Conservation (phyloP, 2,329 filamentous ascomycete genomes). For the Daldinia eschscholtzii region DNA sequence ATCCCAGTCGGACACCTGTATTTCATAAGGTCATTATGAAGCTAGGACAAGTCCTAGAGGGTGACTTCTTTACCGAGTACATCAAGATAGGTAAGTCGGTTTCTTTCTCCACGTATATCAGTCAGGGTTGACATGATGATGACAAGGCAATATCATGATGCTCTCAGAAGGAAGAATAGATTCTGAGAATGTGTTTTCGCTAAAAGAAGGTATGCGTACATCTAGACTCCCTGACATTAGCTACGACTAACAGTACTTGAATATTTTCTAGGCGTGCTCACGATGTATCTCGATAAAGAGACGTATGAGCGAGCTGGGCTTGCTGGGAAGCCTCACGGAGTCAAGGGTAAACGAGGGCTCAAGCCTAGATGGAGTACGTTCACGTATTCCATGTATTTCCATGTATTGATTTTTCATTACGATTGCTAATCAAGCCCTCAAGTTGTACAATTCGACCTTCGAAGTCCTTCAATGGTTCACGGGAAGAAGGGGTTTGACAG, state of each 20-base stretch:
- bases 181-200: conserved; percentile 77
- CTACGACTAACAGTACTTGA: conserved; percentile 9
- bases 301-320: conserved; percentile 87
- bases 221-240: not conserved
- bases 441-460: conserved; percentile 84
- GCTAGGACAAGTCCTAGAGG: conserved; percentile 77
- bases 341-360: conserved; percentile 68
- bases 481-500: conserved; percentile 88
- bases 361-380: conserved; percentile 80
- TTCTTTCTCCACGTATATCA: not conserved
- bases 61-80: conserved; percentile 84
- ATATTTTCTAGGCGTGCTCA: conserved; percentile 68
- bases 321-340: conserved; percentile 74
- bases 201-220: conserved; percentile 71
- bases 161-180: conserved; percentile 81
- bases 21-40: conserved; percentile 81
- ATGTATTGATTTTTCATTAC: not conserved
- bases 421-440: conserved; percentile 13
- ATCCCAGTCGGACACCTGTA: conserved; percentile 52
- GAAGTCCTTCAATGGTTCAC: conserved; percentile 79
- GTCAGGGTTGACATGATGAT: conserved; percentile 7
- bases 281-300: conserved; percentile 82
- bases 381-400: not conserved
- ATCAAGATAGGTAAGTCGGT: conserved; percentile 76
- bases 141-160: conserved; percentile 81